phyloP scores from a whole-genome alignment of 1,284 basidiomycete species.

The Tremellales sp. region DNA sequence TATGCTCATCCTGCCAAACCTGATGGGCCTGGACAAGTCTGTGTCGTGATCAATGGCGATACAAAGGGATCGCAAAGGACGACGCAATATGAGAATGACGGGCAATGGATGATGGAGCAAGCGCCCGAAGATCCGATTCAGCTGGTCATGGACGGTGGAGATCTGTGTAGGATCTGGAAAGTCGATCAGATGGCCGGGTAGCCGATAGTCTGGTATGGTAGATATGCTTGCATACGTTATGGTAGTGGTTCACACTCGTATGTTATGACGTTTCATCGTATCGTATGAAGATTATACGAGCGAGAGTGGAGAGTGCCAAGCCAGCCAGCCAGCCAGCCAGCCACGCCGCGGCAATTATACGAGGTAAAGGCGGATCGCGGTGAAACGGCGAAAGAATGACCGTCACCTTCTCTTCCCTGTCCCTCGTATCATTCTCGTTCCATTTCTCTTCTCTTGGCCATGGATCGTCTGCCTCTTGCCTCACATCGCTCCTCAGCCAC shows the following conservation, averaged over 20 bases:
- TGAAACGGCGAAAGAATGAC: too few relatives aligned
- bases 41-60: slow-evolving; percentile 31
- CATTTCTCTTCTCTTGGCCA: background rate
- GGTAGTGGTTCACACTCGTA: background rate
- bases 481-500: background rate
- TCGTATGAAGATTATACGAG: background rate
- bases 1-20: slow-evolving; percentile 35
- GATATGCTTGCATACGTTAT: too few relatives aligned
- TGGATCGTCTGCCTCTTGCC: background rate
- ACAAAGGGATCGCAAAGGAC: slow-evolving; percentile 35
- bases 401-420: too few relatives aligned
- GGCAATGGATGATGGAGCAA: slow-evolving; percentile 44
- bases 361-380: background rate
- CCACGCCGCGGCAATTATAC: background rate
- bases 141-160: slow-evolving; percentile 29
- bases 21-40: slow-evolving; percentile 33
- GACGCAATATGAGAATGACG: slow-evolving; percentile 33
- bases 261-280: background rate
- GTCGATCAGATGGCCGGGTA: background rate
- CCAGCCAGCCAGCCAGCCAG: too few relatives aligned
- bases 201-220: background rate
- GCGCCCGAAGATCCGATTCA: slow-evolving; percentile 27
- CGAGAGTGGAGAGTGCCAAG: too few relatives aligned
- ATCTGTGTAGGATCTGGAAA: slow-evolving; percentile 42
- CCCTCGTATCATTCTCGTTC: too few relatives aligned